These are phyloP conservation scores for Viola odorata DNA, from an alignment of 345 rosid species.

Conservation along the genomic window DNA sequence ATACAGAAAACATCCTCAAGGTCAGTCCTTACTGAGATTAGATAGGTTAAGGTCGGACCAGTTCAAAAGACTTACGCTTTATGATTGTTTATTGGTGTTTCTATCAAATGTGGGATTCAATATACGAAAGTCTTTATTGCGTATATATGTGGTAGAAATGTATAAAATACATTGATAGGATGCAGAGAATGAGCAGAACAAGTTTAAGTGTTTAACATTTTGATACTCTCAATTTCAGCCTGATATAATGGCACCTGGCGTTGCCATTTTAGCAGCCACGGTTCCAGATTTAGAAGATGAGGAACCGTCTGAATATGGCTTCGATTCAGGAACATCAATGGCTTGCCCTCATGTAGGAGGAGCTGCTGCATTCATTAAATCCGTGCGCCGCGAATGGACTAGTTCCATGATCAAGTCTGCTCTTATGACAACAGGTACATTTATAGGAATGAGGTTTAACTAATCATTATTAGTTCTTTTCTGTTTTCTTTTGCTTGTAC, in stretches of 20 bases:
- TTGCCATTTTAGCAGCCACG: slow-evolving; percentile 64
- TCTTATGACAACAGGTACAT: slow-evolving; percentile 67
- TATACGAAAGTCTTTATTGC: not conserved
- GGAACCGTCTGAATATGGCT: slow-evolving; percentile 34
- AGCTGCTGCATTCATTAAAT: slow-evolving; percentile 57
- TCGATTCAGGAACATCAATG: slow-evolving; percentile 78
- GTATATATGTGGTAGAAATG: too few species aligned
- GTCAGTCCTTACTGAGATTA: slow-evolving; percentile 18
- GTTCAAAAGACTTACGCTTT: too few species aligned
- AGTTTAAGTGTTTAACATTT: too few species aligned
- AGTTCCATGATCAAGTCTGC: slow-evolving; percentile 73
- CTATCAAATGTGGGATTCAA: not conserved
- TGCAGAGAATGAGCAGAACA: too few species aligned
- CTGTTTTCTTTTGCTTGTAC: not conserved
- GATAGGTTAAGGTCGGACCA: too few species aligned
- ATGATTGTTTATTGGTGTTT: too few species aligned
- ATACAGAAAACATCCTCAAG: slow-evolving; percentile 76
- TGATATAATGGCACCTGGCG: slow-evolving; percentile 82
- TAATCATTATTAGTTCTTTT: too few species aligned
- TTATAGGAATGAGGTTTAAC: not conserved
- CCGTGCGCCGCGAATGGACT: slow-evolving; percentile 49
- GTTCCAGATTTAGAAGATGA: slow-evolving; percentile 31
- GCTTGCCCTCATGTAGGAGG: slow-evolving; percentile 87
- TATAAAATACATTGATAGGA: too few species aligned
- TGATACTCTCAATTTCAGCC: slow-evolving; percentile 59